These are phyloP conservation scores for Silene noctiflora DNA, from an alignment of 179 eudicot genomes.

Conservation along the genomic window DNA sequence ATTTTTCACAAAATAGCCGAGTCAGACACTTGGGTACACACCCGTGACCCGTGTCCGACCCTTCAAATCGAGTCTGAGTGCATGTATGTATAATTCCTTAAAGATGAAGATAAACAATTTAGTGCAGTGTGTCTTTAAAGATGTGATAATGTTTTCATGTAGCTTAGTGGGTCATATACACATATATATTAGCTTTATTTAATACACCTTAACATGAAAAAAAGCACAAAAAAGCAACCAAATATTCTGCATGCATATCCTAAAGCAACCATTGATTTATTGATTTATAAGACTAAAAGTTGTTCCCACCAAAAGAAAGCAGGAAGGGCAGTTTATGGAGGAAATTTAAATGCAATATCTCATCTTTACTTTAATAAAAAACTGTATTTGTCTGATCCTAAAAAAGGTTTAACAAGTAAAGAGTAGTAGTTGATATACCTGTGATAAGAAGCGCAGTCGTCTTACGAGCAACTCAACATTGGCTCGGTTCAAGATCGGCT, in stretches of 20 bases:
- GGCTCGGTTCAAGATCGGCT: not conserved
- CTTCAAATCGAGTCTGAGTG: no score
- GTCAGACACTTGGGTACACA: no score
- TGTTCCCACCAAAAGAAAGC: slow-evolving; percentile 2
- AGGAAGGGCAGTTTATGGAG: not conserved
- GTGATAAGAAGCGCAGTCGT: not conserved
- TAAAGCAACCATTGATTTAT: slow-evolving; percentile 16
- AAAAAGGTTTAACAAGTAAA: not conserved
- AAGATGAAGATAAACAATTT: slow-evolving; percentile 28
- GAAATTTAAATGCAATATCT: not conserved
- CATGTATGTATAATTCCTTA: slow-evolving; percentile 24
- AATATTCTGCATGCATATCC: slow-evolving; percentile 26
- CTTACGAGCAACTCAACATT: not conserved
- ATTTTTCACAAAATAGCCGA: no score
- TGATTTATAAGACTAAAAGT: not conserved
- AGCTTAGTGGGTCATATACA: slow-evolving; percentile 24
- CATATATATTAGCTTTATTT: slow-evolving; percentile 19
- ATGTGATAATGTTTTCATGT: slow-evolving; percentile 18
- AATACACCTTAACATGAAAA: slow-evolving; percentile 11
- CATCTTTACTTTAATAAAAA: slow-evolving; percentile 7
- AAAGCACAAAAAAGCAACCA: slow-evolving; percentile 8
- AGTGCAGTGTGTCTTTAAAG: slow-evolving; percentile 24
- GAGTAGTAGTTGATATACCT: not conserved
- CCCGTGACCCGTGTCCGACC: no score
- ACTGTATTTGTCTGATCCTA: slow-evolving; percentile 13